A percentile compares a stretch with the other conserved stretches of the same genome.
phyloP scores from a whole-genome alignment of 208 protist genomes.

The Trypanosoma caninum region DNA sequence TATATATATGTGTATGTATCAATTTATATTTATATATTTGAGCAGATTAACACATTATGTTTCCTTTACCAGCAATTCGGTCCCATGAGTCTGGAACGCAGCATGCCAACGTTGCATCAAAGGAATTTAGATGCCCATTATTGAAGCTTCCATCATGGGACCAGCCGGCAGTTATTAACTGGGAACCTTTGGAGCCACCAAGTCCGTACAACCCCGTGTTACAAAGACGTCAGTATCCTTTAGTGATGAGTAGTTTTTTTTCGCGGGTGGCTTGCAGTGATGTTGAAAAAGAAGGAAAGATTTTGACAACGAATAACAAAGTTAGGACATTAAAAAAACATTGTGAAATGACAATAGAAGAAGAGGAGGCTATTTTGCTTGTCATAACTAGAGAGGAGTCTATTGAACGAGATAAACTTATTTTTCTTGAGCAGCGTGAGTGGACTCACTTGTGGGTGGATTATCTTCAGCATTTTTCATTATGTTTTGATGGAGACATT shows the following conservation, averaged over 20 bases:
- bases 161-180: slow-evolving; percentile 14
- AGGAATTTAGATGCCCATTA: background rate
- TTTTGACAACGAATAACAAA: background rate
- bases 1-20: no score
- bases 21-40: no score
- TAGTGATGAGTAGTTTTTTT: slow-evolving; percentile 28
- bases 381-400: slow-evolving; percentile 27
- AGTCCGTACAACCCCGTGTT: slow-evolving; percentile 62
- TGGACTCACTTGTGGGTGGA: slow-evolving; percentile 31
- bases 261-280: background rate
- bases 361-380: slow-evolving; percentile 21
- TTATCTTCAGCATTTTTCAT: slow-evolving; percentile 21
- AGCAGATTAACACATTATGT: background rate
- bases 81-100: no score
- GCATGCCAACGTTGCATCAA: no score
- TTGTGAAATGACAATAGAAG: background rate
- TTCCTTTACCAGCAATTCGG: no score
- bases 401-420: slow-evolving; percentile 22
- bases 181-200: slow-evolving; percentile 38
- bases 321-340: background rate
- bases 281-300: background rate
- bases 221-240: slow-evolving; percentile 11
- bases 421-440: slow-evolving; percentile 34
- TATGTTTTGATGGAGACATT: slow-evolving; percentile 24
- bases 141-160: slow-evolving; percentile 21